Conservation (phyloP, 1,139 yeast species). For the Debaryomyces nepalensis region DNA sequence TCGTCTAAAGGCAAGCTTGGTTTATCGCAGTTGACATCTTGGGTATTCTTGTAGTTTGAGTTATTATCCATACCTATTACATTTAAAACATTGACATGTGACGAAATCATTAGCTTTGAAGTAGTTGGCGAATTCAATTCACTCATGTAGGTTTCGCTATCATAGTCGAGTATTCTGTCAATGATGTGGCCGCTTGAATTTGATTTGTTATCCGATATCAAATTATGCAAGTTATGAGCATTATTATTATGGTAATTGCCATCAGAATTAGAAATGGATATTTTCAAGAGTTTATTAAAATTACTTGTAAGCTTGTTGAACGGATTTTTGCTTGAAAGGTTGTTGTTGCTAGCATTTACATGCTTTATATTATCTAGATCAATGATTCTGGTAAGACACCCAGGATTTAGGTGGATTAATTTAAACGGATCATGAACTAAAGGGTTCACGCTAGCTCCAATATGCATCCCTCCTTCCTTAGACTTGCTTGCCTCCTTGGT, state of each 20-base stretch:
- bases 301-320: conserved; percentile 40
- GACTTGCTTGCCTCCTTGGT: conserved; percentile 33
- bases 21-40: conserved; percentile 25
- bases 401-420: conserved; percentile 57
- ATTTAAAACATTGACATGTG: conserved; percentile 44
- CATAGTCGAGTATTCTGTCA: conserved; percentile 29
- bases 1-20: conserved; percentile 29
- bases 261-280: conserved; percentile 14
- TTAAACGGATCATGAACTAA: conserved; percentile 56
- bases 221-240: conserved; percentile 11
- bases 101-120: conserved; percentile 35
- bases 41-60: conserved; percentile 28
- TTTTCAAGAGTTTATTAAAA: conserved; percentile 37
- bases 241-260: conserved; percentile 1
- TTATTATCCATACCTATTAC: conserved; percentile 36
- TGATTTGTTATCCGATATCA: conserved; percentile 3
- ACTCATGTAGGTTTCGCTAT: conserved; percentile 28
- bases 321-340: conserved; percentile 28
- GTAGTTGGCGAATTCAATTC: conserved; percentile 24
- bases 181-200: conserved; percentile 17
- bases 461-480: conserved; percentile 53
- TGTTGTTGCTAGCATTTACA: conserved; percentile 2
- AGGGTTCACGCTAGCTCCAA: conserved; percentile 61
- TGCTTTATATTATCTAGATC: conserved; percentile 19
- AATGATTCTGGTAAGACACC: conserved; percentile 46